Evolutionary conservation across 176 grass and related monocot species (phyloP).

Genomic region (Ananas comosus): DNA sequence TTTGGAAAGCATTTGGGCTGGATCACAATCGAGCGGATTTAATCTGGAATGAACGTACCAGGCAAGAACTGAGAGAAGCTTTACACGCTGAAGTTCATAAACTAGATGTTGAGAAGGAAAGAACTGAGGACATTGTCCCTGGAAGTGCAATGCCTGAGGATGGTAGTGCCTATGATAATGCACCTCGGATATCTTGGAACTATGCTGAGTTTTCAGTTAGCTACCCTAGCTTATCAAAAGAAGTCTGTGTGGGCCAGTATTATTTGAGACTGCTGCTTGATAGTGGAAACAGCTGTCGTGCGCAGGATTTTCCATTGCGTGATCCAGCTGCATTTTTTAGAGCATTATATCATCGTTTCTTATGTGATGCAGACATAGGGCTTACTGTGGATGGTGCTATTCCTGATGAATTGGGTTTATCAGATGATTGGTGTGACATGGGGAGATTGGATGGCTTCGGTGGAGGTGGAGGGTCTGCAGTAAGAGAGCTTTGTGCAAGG

Average conservation of each 20-base stretch:
- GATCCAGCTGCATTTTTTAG: constrained; percentile 94
- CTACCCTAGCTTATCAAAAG: constrained; percentile 92
- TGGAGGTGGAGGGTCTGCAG: constrained; percentile 85
- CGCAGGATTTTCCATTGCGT: constrained; percentile 82
- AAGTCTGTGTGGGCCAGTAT: constrained; percentile 98
- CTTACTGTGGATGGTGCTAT: constrained; percentile 95
- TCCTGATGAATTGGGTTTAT: constrained; percentile 92
- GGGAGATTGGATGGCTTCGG: constrained; percentile 99
- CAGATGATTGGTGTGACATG: constrained; percentile 99
- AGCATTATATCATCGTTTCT: constrained; percentile 95
- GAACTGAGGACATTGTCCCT: constrained; percentile 86
- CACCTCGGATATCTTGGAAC: constrained; percentile 95
- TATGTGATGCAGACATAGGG: constrained; percentile 94
- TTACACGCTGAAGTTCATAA: constrained; percentile 98
- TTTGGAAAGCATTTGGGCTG: constrained; percentile 83
- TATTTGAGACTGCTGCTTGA: constrained; percentile 85
- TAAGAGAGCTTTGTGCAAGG: constrained; percentile 94
- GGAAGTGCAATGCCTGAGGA: constrained; percentile 53
- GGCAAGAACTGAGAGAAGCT: constrained; percentile 84
- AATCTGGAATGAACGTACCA: constrained; percentile 97
- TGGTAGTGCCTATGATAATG: constrained; percentile 40
- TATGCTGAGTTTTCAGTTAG: constrained; percentile 90
- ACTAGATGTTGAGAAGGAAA: constrained; percentile 96
- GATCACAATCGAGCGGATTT: constrained; percentile 98
- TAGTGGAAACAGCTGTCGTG: constrained; percentile 69